Percentiles rank a stretch among this genome's conserved stretches.
phyloP scores from a whole-genome alignment of 2,329 filamentous ascomycete genomes.

The Elsinoe arachidis region DNA sequence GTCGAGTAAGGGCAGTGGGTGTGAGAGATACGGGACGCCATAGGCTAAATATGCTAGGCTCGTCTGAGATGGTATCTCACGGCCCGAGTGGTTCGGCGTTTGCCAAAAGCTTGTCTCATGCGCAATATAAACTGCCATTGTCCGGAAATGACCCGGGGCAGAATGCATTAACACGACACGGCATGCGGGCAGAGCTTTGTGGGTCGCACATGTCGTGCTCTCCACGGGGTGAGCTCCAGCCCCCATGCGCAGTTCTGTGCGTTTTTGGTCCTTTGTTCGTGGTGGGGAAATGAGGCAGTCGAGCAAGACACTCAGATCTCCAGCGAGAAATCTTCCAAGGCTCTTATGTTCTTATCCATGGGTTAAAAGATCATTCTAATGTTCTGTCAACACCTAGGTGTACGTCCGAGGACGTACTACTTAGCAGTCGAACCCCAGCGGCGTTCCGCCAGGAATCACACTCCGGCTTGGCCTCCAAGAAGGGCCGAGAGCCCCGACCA shows the following conservation, averaged over 20 bases:
- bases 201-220: not conserved
- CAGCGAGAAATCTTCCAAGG: too few relatives aligned
- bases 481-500: too few relatives aligned
- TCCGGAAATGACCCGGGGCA: not conserved
- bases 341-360: too few relatives aligned
- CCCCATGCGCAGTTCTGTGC: not conserved
- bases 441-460: too few relatives aligned
- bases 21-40: not conserved
- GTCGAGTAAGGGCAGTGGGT: not conserved
- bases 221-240: not conserved
- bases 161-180: not conserved
- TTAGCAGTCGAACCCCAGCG: too few relatives aligned
- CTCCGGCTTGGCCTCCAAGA: too few relatives aligned
- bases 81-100: slow-evolving; percentile 5
- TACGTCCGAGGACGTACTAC: too few relatives aligned
- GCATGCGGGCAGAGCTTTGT: not conserved
- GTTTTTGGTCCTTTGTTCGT: not conserved
- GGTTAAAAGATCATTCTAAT: too few relatives aligned
- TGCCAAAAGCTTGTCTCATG: not conserved
- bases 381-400: too few relatives aligned
- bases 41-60: not conserved
- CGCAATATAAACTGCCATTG: not conserved
- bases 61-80: not conserved
- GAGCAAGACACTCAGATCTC: too few relatives aligned
- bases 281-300: not conserved